Evolutionary conservation across 208 protist genomes (phyloP).

Genomic region (Wallacemonas sp.): DNA sequence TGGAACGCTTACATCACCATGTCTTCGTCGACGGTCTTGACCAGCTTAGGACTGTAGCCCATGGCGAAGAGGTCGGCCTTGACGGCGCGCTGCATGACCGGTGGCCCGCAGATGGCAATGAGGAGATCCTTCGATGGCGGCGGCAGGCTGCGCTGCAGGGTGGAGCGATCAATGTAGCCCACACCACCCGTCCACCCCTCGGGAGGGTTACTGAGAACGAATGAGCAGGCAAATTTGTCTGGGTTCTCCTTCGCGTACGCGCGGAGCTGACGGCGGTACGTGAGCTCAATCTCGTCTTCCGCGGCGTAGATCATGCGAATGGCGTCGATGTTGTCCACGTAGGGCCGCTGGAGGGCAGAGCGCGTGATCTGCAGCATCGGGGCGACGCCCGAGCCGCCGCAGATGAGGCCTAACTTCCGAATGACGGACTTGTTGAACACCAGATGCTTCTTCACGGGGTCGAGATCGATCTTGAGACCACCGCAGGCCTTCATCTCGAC

Average conservation of each 20-base stretch:
- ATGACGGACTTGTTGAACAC: constrained; percentile 36
- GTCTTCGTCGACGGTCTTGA: constrained; percentile 69
- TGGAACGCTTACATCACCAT: constrained; percentile 18
- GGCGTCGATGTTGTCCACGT: constrained; percentile 44
- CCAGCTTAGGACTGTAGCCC: constrained; percentile 54
- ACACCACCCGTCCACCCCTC: constrained; percentile 65
- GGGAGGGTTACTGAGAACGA: constrained; percentile 55
- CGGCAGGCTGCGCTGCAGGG: constrained; percentile 37
- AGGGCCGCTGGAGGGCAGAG: constrained; percentile 43
- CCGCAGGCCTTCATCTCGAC: constrained; percentile 68
- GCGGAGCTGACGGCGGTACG: constrained; percentile 43
- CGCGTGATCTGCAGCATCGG: constrained; percentile 84
- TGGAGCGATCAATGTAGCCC: constrained; percentile 40
- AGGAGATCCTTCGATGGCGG: constrained; percentile 60
- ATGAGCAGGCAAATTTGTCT: constrained; percentile 40
- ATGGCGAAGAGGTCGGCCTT: constrained; percentile 39
- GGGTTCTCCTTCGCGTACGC: constrained; percentile 34
- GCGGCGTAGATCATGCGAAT: constrained; percentile 64
- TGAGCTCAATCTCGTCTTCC: constrained; percentile 51
- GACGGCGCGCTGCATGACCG: constrained; percentile 71
- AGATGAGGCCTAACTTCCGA: constrained; percentile 51
- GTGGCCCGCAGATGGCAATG: constrained; percentile 79
- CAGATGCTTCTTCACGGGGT: constrained; percentile 45
- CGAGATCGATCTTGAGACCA: constrained; percentile 43
- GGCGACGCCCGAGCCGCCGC: constrained; percentile 64